These are phyloP conservation scores for Aspergillus kassunensis DNA, from an alignment of 495 filamentous ascomycete genomes.

Conservation along the genomic window DNA sequence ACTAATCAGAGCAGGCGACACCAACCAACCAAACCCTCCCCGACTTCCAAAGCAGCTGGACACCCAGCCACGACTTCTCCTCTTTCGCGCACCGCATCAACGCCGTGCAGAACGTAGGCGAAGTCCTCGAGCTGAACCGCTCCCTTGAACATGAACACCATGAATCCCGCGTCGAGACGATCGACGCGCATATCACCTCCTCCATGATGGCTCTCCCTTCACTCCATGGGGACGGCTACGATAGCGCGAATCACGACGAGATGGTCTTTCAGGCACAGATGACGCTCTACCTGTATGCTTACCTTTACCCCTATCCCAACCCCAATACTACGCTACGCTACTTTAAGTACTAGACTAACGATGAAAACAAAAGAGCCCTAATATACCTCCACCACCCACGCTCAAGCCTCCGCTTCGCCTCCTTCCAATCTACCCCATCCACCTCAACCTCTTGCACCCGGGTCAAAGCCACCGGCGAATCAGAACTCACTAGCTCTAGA, in stretches of 20 bases:
- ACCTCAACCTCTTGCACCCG: conserved; percentile 22
- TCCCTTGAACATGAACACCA: conserved; percentile 11
- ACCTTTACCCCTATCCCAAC: neutral
- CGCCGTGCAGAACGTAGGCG: conserved; percentile 59
- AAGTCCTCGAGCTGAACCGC: conserved; percentile 53
- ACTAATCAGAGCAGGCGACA: conserved; percentile 4
- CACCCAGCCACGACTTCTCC: conserved; percentile 12
- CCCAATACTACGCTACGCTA: too few relatives aligned
- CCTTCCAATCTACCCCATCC: conserved; percentile 12
- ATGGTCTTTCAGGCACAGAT: conserved; percentile 81
- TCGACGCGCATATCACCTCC: conserved; percentile 64
- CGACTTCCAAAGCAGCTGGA: conserved; percentile 15
- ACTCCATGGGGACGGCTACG: conserved; percentile 56
- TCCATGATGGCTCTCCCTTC: conserved; percentile 65
- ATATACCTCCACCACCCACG: conserved; percentile 73
- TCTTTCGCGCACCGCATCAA: conserved; percentile 36
- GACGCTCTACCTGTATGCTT: conserved; percentile 39
- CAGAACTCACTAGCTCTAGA: too few relatives aligned
- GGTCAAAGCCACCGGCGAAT: conserved; percentile 23
- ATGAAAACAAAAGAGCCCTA: too few relatives aligned
- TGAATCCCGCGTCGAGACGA: conserved; percentile 29
- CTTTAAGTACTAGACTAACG: too few relatives aligned
- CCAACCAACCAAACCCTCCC: conserved; percentile 6
- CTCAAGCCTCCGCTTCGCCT: conserved; percentile 32
- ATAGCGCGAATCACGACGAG: conserved; percentile 62